Evolutionary conservation across 2,329 filamentous ascomycete species (phyloP), one percentile per base, ranked within the genome.

Genomic region (Phyllosticta citribraziliensis): DNA sequence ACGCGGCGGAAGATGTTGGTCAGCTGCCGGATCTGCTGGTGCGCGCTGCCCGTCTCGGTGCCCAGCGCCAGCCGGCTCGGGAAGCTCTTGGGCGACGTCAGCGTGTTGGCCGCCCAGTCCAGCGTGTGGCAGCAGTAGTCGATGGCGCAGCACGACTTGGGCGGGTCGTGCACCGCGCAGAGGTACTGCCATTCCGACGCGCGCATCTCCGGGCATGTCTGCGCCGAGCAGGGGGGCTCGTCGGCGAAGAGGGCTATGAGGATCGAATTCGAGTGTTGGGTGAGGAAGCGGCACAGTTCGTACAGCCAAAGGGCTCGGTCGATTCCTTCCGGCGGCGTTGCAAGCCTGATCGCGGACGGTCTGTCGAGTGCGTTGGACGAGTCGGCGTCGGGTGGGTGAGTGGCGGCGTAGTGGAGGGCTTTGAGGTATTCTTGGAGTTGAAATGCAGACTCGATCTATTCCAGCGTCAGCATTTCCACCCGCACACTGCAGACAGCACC

Each of bases 71-170:
- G 84, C 58, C 94, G 84, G 67, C 90, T 96, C 0, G 94, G 93
- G 72, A 99, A 99, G 71, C 94, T 88, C 79, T 97, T 97, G 60
- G 91, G 89, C 68, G 91, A 94, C 2, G 93, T 96, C 62, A 99
- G 86, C 20, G 93, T 89, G 69, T 95, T 96, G 62, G 91, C 92
- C 2, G 94, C 94, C 91, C 93, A 97, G 77, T 99, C 94, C 52
- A 99, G 86, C 0, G 94, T 99, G 73, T 99, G 94, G 73, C 93
- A 97, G 81, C 92, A 97, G 78, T 99, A 99, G 76, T 99, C 94
- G 70, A 99, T 97, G 57, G 94, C 94, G 75, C 93, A 97, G 79
- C 94, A 99, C 69, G 88, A 89, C 77, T 97, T 97, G 56, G 94
- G 94, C 56, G 91, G 88, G 71, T 97, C 93, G 73, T 99, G 94